Evolutionary conservation across 73 alveolate species (phyloP).

Genomic region (Paramecium primaurelia): DNA sequence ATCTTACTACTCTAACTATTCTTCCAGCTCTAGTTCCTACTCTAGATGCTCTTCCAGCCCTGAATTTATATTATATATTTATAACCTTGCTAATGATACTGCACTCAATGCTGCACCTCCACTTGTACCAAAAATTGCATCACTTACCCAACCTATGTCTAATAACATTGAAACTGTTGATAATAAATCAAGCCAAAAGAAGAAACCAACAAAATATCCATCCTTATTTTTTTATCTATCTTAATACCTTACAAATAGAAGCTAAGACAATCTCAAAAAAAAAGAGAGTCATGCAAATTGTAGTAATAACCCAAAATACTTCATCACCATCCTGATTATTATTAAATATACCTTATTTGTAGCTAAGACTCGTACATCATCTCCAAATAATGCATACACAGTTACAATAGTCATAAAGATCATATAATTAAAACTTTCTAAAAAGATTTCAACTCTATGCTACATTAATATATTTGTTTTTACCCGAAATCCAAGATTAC

Average conservation of each 20-base stretch:
- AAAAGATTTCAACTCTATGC: neutral
- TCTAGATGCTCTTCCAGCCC: constrained; percentile 85
- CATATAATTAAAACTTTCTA: constrained; percentile 12
- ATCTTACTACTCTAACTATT: constrained; percentile 63
- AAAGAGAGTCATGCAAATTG: constrained; percentile 54
- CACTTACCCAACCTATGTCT: constrained; percentile 84
- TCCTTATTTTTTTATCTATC: neutral
- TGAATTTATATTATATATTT: neutral
- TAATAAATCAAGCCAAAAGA: constrained; percentile 90
- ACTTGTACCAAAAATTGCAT: constrained; percentile 64
- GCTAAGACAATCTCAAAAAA: constrained; percentile 51
- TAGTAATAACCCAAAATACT: constrained; percentile 52
- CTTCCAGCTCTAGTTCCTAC: constrained; percentile 69
- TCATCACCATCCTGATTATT: constrained; percentile 53
- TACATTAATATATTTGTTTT: neutral
- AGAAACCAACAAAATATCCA: constrained; percentile 79
- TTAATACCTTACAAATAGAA: constrained; percentile 46
- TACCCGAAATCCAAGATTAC: neutral
- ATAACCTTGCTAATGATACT: constrained; percentile 59
- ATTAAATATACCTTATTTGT: constrained; percentile 21
- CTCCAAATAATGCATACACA: constrained; percentile 84
- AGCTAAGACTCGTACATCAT: constrained; percentile 73
- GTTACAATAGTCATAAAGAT: constrained; percentile 75
- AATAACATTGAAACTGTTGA: constrained; percentile 86
- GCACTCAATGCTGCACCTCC: constrained; percentile 72